Conservation (phyloP, 306 rosid species). For the Pyrus betulifolia region DNA sequence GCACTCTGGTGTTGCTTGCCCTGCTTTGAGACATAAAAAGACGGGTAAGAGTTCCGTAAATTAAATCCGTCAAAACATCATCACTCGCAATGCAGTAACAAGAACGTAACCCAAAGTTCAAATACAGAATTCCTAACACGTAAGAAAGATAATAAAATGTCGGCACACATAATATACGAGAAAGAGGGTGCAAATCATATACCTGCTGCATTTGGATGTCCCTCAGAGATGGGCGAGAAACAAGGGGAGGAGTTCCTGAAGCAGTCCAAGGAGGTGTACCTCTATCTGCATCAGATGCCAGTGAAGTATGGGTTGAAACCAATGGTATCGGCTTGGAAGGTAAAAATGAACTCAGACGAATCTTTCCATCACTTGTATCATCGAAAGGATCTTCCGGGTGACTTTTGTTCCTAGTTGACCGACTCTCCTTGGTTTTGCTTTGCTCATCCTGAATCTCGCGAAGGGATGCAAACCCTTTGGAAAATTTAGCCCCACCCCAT, state of each 20-base stretch:
- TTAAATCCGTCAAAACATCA: neutral
- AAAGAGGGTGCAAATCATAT: neutral
- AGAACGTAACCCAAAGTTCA: neutral
- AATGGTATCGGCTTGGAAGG: constrained; percentile 87
- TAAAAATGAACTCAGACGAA: constrained; percentile 60
- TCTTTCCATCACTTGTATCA: constrained; percentile 43
- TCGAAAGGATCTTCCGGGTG: constrained; percentile 47
- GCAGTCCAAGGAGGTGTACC: constrained; percentile 85
- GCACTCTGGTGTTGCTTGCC: constrained; percentile 61
- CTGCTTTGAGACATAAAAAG: constrained; percentile 26
- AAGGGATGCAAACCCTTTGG: constrained; percentile 59
- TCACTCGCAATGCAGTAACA: too few species aligned
- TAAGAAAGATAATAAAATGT: neutral
- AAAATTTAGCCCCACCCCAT: constrained; percentile 83
- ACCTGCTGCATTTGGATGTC: constrained; percentile 97
- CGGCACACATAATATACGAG: neutral
- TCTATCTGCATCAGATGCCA: constrained; percentile 60
- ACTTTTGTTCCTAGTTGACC: constrained; percentile 23
- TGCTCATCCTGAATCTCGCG: constrained; percentile 87
- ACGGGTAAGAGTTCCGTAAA: neutral
- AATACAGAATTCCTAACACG: neutral
- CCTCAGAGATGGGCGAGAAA: constrained; percentile 68
- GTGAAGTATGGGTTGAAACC: constrained; percentile 27
- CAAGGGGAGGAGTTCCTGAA: constrained; percentile 79
- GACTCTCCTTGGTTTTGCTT: constrained; percentile 37